Evolutionary conservation across 805 yeast genomes (phyloP).

Genomic region (Jamesozyma rosinii): DNA sequence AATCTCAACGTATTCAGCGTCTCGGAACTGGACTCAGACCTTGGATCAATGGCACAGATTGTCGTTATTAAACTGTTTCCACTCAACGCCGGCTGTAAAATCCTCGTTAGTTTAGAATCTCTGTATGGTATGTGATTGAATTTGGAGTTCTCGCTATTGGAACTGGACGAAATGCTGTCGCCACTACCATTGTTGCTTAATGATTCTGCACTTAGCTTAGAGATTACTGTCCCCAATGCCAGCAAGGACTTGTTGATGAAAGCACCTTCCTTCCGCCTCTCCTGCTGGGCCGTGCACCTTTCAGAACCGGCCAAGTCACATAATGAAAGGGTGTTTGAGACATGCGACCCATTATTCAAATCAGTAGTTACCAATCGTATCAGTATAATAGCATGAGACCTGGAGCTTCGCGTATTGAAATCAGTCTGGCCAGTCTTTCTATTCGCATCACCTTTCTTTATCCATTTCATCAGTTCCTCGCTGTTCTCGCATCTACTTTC

Average conservation of each 20-base stretch:
- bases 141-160: neutral
- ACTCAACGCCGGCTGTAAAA: constrained; percentile 84
- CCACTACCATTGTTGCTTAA: constrained; percentile 17
- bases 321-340: constrained; percentile 58
- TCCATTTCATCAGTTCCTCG: constrained; percentile 49
- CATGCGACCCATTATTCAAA: constrained; percentile 31
- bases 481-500: constrained; percentile 50
- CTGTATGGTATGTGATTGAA: constrained; percentile 72
- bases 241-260: constrained; percentile 83
- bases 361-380: constrained; percentile 46
- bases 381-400: constrained; percentile 86
- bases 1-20: constrained; percentile 81
- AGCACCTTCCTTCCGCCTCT: constrained; percentile 87
- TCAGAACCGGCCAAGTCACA: constrained; percentile 98
- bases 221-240: constrained; percentile 87
- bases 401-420: constrained; percentile 74
- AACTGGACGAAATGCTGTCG: constrained; percentile 10
- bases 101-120: constrained; percentile 83
- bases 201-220: constrained; percentile 49
- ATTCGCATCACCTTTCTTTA: constrained; percentile 60
- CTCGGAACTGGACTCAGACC: constrained; percentile 54
- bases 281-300: constrained; percentile 54
- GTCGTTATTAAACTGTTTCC: constrained; percentile 80
- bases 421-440: constrained; percentile 85
- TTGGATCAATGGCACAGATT: constrained; percentile 75